Percentiles rank a stretch among this genome's conserved stretches.
These are phyloP conservation scores for Epichloe brachyelytri DNA, from an alignment of 2,329 filamentous ascomycete species.

Conservation along the genomic window DNA sequence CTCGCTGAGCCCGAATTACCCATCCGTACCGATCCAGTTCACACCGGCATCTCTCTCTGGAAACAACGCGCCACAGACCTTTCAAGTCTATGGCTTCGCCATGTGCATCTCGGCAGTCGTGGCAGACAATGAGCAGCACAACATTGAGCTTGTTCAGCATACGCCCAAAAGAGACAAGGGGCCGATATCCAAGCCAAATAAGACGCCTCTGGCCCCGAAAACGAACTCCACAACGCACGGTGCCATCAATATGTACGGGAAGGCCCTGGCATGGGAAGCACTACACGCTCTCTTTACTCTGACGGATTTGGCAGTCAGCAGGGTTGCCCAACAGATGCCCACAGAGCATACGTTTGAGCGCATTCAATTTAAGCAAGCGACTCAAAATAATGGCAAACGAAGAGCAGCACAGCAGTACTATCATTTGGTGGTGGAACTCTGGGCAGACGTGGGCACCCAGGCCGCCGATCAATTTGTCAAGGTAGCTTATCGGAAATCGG, in stretches of 20 bases:
- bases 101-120: constrained; percentile 79
- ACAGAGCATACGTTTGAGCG: constrained; percentile 63
- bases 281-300: constrained; percentile 24
- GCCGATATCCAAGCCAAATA: constrained; percentile 61
- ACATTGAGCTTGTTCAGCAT: constrained; percentile 76
- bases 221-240: constrained; percentile 40
- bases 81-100: constrained; percentile 59
- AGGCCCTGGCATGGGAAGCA: constrained; percentile 14
- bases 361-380: constrained; percentile 89
- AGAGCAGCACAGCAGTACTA: constrained; percentile 87
- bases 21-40: constrained; percentile 36
- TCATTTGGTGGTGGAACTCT: constrained; percentile 77
- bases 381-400: constrained; percentile 85
- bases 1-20: constrained; percentile 46
- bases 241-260: constrained; percentile 31
- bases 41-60: constrained; percentile 18
- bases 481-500: constrained; percentile 59
- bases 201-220: constrained; percentile 55
- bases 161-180: constrained; percentile 87
- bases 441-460: constrained; percentile 49
- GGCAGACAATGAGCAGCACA: constrained; percentile 60
- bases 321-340: constrained; percentile 24
- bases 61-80: constrained; percentile 30
- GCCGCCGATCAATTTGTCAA: constrained; percentile 48
- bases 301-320: constrained; percentile 24